Percentiles rank a stretch among this genome's conserved stretches.
Conservation (phyloP, 1,284 basidiomycete species). For the Entoloma clypeatum region DNA sequence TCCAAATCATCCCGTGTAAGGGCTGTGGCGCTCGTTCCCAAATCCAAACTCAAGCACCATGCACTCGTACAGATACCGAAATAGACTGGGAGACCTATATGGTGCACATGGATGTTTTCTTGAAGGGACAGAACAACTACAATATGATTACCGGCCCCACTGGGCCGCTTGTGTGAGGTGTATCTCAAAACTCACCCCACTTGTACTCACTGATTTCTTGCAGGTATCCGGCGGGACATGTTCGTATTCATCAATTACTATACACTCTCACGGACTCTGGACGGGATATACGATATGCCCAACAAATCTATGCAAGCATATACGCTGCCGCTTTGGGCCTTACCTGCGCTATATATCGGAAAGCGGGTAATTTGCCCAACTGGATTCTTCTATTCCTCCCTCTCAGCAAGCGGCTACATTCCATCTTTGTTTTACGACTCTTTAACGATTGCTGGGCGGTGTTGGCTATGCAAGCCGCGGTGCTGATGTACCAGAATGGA, state of each 20-base stretch:
- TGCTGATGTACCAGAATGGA: conserved; percentile 57
- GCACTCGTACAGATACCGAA: conserved; percentile 77
- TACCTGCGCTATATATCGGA: conserved; percentile 66
- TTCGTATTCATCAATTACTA: conserved; percentile 81
- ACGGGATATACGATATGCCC: conserved; percentile 61
- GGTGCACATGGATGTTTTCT: conserved; percentile 78
- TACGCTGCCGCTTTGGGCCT: conserved; percentile 68
- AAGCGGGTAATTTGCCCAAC: conserved; percentile 68
- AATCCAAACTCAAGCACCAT: conserved; percentile 1
- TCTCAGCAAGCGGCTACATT: conserved; percentile 91
- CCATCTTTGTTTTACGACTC: conserved; percentile 87
- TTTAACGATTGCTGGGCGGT: conserved; percentile 96
- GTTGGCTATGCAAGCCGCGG: conserved; percentile 53
- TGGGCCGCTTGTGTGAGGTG: conserved; percentile 85
- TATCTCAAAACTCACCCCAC: conserved; percentile 1
- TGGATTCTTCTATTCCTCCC: conserved; percentile 76
- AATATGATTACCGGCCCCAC: conserved; percentile 85
- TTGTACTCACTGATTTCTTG: conserved; percentile 8
- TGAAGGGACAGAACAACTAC: conserved; percentile 86
- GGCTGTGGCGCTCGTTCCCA: conserved; percentile 15
- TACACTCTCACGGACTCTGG: conserved; percentile 65
- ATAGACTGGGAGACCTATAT: conserved; percentile 97
- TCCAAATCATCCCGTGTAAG: conserved; percentile 79
- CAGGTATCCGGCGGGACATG: conserved; percentile 93
- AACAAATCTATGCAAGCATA: conserved; percentile 73